Percentiles rank a stretch among this genome's conserved stretches.
phyloP scores from a whole-genome alignment of 176 grass and related monocot genomes.

The Oropetium thomaeum region DNA sequence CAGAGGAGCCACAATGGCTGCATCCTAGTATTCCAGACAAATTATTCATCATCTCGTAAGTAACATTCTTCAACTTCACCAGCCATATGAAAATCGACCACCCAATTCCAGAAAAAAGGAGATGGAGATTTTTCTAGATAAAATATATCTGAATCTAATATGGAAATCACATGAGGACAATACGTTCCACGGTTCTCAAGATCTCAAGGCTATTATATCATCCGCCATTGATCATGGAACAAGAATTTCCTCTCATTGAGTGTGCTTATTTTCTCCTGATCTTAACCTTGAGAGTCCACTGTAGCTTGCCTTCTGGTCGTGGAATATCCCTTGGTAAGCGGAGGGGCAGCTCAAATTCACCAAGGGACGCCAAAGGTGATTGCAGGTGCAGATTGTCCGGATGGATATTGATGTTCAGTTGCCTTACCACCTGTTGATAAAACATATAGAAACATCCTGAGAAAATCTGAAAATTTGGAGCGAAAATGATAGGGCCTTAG shows the following conservation, averaged over 20 bases:
- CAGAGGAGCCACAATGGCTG: not conserved
- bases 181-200: not conserved
- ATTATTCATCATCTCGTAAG: not conserved
- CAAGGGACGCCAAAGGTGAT: constrained; percentile 55
- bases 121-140: not conserved
- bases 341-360: constrained; percentile 86
- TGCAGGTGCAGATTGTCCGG: constrained; percentile 77
- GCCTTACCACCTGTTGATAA: constrained; percentile 64
- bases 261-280: constrained; percentile 64
- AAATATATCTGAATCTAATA: not conserved
- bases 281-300: constrained; percentile 88
- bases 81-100: not conserved
- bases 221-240: not conserved
- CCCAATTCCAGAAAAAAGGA: not conserved
- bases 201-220: not conserved
- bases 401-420: constrained; percentile 71
- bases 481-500: not conserved
- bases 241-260: not conserved
- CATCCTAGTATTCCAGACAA: not conserved
- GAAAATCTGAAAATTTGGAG: not conserved
- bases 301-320: constrained; percentile 69
- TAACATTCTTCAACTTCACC: not conserved
- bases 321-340: constrained; percentile 78
- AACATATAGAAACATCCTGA: not conserved
- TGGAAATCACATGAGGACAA: not conserved